Base-by-base conservation (phyloP, 1,139 yeast species). In the Suhomyces atakaporum region DNA sequence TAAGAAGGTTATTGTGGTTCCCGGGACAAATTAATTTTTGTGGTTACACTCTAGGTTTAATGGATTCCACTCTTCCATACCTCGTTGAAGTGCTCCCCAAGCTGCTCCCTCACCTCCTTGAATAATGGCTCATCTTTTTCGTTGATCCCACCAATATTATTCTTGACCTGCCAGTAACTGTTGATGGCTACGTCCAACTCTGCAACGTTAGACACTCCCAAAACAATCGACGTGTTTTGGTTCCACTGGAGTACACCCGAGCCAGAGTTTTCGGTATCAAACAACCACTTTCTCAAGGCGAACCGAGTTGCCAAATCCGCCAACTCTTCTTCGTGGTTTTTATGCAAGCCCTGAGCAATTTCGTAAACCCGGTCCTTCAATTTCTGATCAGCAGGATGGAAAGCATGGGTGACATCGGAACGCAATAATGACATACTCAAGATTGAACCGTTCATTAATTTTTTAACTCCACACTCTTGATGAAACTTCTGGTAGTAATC, bases 401-500 rank as follows among this genome's bases (percentile, higher is more conserved):
- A 90, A 1, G 70, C 53, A 45, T 77, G 84, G 1, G 96, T 85
- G 16, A 70, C 65, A 16, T 71, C 79, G 0, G 84, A 74, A 44
- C 95, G 73, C 39, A 90, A 66, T 40, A 90, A 61, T 2, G 96
- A 86, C 97, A 90, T 90, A 42, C 92, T 80, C 45, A 90, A 68
- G 28, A 94, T 89, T 0, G 96, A 85, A 2, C 94, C 97, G 54
- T 86, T 87, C 56, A 83, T 60, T 15, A 90, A 60, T 42, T 69
- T 61, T 43, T 71, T 66, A 16, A 90, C 65, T 2, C 79, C 77
- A 18, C 86, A 78, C 2, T 77, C 78, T 1, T 49, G 40, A 33
- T 71, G 57, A 47, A 88, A 79, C 36, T 62, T 63, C 5, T 71
- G 69, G 43, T 72, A 69, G 47, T 73, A 75, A 1, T 73, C 64